Base-by-base conservation (phyloP, 345 rosid species). In the Ceriops decandra region DNA sequence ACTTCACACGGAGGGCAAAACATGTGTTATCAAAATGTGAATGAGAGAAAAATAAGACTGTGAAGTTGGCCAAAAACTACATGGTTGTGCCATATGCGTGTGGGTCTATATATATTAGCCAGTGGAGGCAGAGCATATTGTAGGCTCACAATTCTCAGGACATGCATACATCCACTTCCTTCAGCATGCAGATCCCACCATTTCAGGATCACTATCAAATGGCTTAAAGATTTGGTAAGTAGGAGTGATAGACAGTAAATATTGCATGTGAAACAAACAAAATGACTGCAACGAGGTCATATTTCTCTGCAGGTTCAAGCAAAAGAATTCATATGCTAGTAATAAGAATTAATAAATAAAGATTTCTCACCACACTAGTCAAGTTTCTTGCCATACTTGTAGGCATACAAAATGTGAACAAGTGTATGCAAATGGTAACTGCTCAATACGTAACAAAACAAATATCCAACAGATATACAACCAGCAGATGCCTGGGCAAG, bases 401-500 rank as follows among this genome's bases (percentile, higher is more conserved):
- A 69, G 58, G 27, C 31, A 28, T 22, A 27, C 11, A 38, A 53
- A 2, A 63, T 21, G 19, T 42, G 42, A 35, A 30, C 56, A 36
- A 52, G n/a, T 20, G 5, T 20, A 63, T 33, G 59, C 65, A 69
- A 33, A 49, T 13, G 35, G 60, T 4, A 42, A 17, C 19, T 27
- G 28, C 59, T 24, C 31, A 24, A 56, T 56, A 56, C 10, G 10
- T 24, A 56, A 56, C 52, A 56, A 20, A 42, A 0, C 7, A 38
- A 57, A 19, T 38, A 20, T 68, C 26, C 49, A 67, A 66, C 58
- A 70, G n/a, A 17, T 1, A 9, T 42, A 51, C 4, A 52, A 28
- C 10, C 24, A 49, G 66, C 30, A 49, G 42, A 32, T 24, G 68
- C 68, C 35, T 30, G 27, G 16, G 36, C 38, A 38, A 71, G 59